Evolutionary conservation across 495 filamentous ascomycete genomes (phyloP).

Genomic region (Podospora pseudocomata): DNA sequence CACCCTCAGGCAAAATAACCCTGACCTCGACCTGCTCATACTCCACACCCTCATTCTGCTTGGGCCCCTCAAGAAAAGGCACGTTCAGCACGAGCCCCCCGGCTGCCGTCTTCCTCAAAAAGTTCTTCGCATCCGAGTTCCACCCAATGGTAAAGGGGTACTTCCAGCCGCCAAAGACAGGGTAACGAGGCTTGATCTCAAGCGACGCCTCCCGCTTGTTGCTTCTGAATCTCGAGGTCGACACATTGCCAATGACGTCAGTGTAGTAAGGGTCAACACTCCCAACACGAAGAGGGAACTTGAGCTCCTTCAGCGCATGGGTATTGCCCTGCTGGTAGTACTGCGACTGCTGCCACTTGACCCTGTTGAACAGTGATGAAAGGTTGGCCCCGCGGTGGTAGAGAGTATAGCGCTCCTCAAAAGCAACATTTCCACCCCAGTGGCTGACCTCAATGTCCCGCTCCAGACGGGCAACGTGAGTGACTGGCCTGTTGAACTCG

Average conservation of each 20-base stretch:
- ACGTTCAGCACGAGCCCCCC: slow-evolving; percentile 83
- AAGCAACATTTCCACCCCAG: slow-evolving; percentile 94
- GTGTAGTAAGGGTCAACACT: slow-evolving; percentile 86
- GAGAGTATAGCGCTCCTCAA: slow-evolving; percentile 89
- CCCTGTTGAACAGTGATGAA: slow-evolving; percentile 77
- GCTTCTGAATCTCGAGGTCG: slow-evolving; percentile 82
- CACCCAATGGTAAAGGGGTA: slow-evolving; percentile 94
- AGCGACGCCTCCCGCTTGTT: slow-evolving; percentile 73
- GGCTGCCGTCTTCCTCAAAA: slow-evolving; percentile 60
- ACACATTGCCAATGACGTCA: slow-evolving; percentile 96
- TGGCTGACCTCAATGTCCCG: slow-evolving; percentile 93
- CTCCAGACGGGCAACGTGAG: slow-evolving; percentile 70
- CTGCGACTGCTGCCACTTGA: slow-evolving; percentile 70
- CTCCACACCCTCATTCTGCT: slow-evolving; percentile 73
- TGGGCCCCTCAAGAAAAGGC: slow-evolving; percentile 93
- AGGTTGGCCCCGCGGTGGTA: slow-evolving; percentile 82
- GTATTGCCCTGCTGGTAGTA: slow-evolving; percentile 69
- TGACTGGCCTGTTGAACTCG: slow-evolving; percentile 91
- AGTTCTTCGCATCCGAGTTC: slow-evolving; percentile 77
- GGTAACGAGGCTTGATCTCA: slow-evolving; percentile 88
- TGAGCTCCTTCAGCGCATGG: slow-evolving; percentile 76
- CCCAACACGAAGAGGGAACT: slow-evolving; percentile 72
- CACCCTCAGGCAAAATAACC: slow-evolving; percentile 86
- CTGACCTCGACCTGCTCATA: slow-evolving; percentile 79
- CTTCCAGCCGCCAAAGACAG: slow-evolving; percentile 95